phyloP scores from a whole-genome alignment of 106 monocot species.

The Hemerocallis citrina region DNA sequence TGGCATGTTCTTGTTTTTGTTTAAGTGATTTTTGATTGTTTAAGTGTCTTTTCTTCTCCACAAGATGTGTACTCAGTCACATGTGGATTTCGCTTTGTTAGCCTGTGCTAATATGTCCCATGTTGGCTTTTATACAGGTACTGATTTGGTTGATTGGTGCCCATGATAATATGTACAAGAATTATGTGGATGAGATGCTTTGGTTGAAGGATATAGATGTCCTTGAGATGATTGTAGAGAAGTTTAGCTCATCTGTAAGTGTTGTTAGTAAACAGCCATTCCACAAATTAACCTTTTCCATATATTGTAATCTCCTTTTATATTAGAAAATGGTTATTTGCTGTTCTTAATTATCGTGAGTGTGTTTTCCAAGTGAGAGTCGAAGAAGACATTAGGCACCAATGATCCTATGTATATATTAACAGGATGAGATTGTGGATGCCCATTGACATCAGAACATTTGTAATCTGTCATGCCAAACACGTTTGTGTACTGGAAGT shows the following conservation, averaged over 20 bases:
- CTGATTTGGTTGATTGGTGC: conserved; percentile 90
- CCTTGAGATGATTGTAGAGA: conserved; percentile 96
- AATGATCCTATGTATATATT: too few relatives aligned
- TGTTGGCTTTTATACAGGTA: conserved; percentile 35
- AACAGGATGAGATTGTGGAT: too few relatives aligned
- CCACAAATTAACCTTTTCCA: not conserved
- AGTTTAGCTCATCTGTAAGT: conserved; percentile 86
- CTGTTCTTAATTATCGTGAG: too few relatives aligned
- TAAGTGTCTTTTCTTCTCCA: too few relatives aligned
- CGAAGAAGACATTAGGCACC: too few relatives aligned
- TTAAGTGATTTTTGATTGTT: too few relatives aligned
- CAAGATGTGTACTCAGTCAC: not conserved
- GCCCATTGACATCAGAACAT: too few relatives aligned
- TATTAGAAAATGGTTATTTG: too few relatives aligned
- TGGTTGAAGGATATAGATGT: conserved; percentile 77
- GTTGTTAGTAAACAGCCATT: conserved; percentile 10
- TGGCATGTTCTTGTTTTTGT: not conserved
- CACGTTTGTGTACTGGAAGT: too few relatives aligned
- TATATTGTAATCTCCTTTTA: not conserved
- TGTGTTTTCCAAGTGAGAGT: too few relatives aligned
- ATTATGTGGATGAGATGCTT: conserved; percentile 53
- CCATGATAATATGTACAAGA: conserved; percentile 75
- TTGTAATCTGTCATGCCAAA: too few relatives aligned
- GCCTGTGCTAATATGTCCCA: conserved; percentile 2
- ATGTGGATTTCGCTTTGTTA: not conserved